phyloP scores from a whole-genome alignment of 208 protist genomes.

The Lotmaria passim region DNA sequence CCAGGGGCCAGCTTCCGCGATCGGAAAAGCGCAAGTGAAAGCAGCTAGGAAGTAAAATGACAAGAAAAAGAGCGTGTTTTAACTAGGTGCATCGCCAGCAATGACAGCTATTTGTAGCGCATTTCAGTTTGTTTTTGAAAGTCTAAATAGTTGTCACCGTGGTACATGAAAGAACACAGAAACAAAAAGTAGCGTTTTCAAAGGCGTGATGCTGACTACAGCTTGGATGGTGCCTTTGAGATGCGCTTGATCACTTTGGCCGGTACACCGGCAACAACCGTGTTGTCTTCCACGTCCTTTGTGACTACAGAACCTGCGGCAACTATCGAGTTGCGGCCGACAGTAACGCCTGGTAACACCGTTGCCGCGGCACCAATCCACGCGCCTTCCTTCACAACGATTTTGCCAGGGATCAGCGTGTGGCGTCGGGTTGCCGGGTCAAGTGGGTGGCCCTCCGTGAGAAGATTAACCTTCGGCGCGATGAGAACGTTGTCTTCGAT shows the following conservation, averaged over 20 bases:
- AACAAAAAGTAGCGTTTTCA: no score
- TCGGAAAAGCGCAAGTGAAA: neutral
- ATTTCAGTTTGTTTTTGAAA: conserved; percentile 20
- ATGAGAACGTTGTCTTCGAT: conserved; percentile 69
- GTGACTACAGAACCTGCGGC: conserved; percentile 86
- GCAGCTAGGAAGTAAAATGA: neutral
- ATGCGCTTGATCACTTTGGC: conserved; percentile 45
- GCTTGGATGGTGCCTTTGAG: neutral
- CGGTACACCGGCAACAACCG: conserved; percentile 82
- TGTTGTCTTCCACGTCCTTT: conserved; percentile 70
- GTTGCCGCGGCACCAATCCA: conserved; percentile 68
- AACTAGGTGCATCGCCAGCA: neutral
- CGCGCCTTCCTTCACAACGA: conserved; percentile 57
- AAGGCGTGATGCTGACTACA: neutral
- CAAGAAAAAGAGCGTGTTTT: neutral
- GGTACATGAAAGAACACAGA: neutral
- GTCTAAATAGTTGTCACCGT: neutral
- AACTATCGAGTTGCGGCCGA: conserved; percentile 71
- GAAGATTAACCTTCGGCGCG: conserved; percentile 68
- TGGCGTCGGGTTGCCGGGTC: conserved; percentile 31
- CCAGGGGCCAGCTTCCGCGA: no score
- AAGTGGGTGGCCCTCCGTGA: conserved; percentile 79
- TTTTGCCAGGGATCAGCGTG: conserved; percentile 42
- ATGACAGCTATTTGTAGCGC: conserved; percentile 2
- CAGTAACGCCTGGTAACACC: conserved; percentile 76